phyloP scores from a whole-genome alignment of 176 grass and related monocot genomes.

The Lolium multiflorum region DNA sequence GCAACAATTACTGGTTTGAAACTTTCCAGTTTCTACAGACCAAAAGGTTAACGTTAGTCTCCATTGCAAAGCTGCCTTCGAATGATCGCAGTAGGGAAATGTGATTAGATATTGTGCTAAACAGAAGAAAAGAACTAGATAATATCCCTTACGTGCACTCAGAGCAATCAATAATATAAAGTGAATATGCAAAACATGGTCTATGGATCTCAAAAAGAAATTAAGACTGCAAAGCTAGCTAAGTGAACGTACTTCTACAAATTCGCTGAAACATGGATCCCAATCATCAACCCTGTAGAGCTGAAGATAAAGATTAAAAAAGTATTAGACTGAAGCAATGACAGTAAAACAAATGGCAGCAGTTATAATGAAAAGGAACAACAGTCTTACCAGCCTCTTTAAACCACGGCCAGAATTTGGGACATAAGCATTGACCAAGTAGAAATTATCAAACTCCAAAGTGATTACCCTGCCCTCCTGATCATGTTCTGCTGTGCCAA shows the following conservation, averaged over 20 bases:
- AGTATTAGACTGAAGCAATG: conserved; percentile 31
- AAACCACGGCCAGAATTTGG: conserved; percentile 87
- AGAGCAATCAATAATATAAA: not conserved
- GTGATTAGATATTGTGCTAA: not conserved
- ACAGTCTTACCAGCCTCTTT: conserved; percentile 57
- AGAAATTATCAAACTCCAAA: conserved; percentile 86
- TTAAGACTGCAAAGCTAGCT: conserved; percentile 30
- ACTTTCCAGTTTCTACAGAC: conserved; percentile 77
- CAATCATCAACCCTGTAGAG: conserved; percentile 70
- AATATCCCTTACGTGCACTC: not conserved
- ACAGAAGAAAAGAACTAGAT: not conserved
- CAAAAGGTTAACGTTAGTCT: conserved; percentile 32
- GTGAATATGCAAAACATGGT: conserved; percentile 1
- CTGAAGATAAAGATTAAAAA: conserved; percentile 50
- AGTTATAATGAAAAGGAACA: conserved; percentile 11
- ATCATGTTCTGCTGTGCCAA: conserved; percentile 78
- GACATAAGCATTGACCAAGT: conserved; percentile 84
- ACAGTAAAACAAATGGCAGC: conserved; percentile 25
- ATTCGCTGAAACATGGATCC: conserved; percentile 72
- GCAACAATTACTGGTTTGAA: conserved; percentile 84
- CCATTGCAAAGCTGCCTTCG: conserved; percentile 9
- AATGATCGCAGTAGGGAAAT: not conserved
- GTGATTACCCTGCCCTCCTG: conserved; percentile 81
- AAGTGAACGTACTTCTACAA: conserved; percentile 63
- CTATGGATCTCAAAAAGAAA: not conserved